Percentiles rank a stretch among this genome's conserved stretches.
Conservation (phyloP, 2,329 filamentous ascomycete species). For the Epichloe gansuensis region DNA sequence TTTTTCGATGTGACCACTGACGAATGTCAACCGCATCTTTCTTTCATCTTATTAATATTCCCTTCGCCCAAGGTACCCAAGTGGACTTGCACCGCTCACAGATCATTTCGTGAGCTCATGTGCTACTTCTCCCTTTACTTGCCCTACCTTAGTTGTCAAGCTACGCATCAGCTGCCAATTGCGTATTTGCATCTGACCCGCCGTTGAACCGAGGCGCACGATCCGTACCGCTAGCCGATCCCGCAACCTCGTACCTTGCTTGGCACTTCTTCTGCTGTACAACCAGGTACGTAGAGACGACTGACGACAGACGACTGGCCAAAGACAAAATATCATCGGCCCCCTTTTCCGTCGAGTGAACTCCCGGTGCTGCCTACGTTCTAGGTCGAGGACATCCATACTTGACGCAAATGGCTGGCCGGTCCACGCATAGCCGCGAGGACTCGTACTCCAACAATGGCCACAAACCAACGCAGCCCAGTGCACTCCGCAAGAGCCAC, state of each 20-base stretch:
- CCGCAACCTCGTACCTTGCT: neutral
- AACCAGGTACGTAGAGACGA: neutral
- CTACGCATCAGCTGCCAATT: too few species aligned
- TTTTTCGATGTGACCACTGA: too few species aligned
- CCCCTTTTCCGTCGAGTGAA: neutral
- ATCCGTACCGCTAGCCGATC: neutral
- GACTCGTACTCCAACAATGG: slow-evolving; percentile 17
- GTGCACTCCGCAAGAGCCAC: slow-evolving; percentile 34
- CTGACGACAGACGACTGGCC: neutral
- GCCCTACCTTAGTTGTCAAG: too few species aligned
- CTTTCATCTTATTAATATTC: too few species aligned
- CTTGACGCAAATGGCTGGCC: slow-evolving; percentile 13
- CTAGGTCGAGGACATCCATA: neutral
- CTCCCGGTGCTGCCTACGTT: neutral
- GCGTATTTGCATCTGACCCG: too few species aligned
- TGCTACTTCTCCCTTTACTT: too few species aligned
- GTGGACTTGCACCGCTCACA: too few species aligned
- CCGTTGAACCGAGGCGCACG: neutral
- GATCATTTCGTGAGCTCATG: too few species aligned
- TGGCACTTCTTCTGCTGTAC: neutral
- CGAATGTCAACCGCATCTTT: too few species aligned
- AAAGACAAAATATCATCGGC: neutral
- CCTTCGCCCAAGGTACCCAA: too few species aligned
- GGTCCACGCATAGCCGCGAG: slow-evolving; percentile 17
- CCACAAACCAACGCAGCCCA: slow-evolving; percentile 32